Conservation (phyloP, 208 protist species). For the Strigomonas oncopelti region DNA sequence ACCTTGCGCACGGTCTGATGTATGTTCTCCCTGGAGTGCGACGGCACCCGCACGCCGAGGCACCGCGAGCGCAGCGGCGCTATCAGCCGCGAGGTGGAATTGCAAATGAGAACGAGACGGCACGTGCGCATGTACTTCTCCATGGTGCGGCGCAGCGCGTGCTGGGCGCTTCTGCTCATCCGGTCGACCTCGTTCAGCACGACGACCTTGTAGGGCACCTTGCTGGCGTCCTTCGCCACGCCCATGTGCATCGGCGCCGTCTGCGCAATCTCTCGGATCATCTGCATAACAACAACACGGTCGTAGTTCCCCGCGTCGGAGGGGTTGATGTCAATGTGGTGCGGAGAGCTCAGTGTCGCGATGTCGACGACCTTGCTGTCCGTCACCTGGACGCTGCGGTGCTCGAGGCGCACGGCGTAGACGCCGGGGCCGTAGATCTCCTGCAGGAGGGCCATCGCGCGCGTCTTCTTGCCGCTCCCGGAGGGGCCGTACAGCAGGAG, state of each 20-base stretch:
- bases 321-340: slow-evolving; percentile 99
- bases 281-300: slow-evolving; percentile 96
- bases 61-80: slow-evolving; percentile 97
- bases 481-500: slow-evolving; percentile 97
- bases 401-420: slow-evolving; percentile 85
- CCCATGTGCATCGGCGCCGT: slow-evolving; percentile 78
- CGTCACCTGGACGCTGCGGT: slow-evolving; percentile 86
- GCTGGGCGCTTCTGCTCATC: slow-evolving; percentile 96
- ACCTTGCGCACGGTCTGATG: slow-evolving; percentile 51
- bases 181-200: slow-evolving; percentile 97
- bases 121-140: slow-evolving; percentile 98
- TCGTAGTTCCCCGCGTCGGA: slow-evolving; percentile 97
- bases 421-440: slow-evolving; percentile 92
- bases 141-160: slow-evolving; percentile 99
- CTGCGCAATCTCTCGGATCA: slow-evolving; percentile 99
- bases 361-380: slow-evolving; percentile 96
- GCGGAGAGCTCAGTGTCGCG: slow-evolving; percentile 91
- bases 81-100: slow-evolving; percentile 93
- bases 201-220: slow-evolving; percentile 92
- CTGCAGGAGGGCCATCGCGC: slow-evolving; percentile 92
- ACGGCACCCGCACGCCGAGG: slow-evolving; percentile 94
- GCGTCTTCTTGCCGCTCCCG: slow-evolving; percentile 96
- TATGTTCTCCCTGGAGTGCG: slow-evolving; percentile 92
- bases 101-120: slow-evolving; percentile 96
- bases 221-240: not conserved